Percentiles rank a stretch among this genome's conserved stretches.
Conservation (phyloP, 495 filamentous ascomycete genomes). For the Massariosphaeria phaeospora region DNA sequence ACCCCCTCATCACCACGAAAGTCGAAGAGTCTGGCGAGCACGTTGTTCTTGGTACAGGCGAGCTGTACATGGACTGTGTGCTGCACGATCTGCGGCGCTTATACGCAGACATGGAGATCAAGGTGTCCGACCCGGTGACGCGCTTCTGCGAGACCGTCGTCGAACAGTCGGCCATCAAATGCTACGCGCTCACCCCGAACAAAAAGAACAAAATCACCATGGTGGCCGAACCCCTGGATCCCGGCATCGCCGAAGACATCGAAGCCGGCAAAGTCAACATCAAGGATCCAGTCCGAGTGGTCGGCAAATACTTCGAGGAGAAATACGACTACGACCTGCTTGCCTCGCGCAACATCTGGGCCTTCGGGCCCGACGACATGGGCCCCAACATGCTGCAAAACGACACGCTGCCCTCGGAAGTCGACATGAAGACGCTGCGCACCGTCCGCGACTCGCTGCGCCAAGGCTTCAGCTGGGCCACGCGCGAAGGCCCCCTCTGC, state of each 20-base stretch:
- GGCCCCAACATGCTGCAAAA: constrained; percentile 96
- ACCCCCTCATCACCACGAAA: constrained; percentile 90
- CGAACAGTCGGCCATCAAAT: constrained; percentile 94
- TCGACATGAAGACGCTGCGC: constrained; percentile 85
- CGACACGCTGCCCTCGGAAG: constrained; percentile 84
- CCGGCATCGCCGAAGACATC: constrained; percentile 92
- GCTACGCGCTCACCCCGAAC: constrained; percentile 94
- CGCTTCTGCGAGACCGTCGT: constrained; percentile 98
- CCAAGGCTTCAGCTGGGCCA: constrained; percentile 94
- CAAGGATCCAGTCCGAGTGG: constrained; percentile 86
- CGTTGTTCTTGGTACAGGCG: constrained; percentile 88
- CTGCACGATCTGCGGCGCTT: constrained; percentile 87
- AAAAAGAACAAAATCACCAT: constrained; percentile 99
- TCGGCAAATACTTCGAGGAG: constrained; percentile 94
- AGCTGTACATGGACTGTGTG: constrained; percentile 98
- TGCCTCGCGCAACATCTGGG: constrained; percentile 93
- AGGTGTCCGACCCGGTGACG: constrained; percentile 95
- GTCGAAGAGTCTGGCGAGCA: constrained; percentile 99
- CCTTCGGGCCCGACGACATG: constrained; percentile 93
- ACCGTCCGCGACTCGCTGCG: constrained; percentile 84
- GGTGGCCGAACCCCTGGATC: constrained; percentile 91
- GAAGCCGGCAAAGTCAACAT: constrained; percentile 86
- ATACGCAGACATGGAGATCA: constrained; percentile 99
- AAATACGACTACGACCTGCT: constrained; percentile 97
- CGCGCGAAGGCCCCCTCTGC: constrained; percentile 90